A percentile compares a stretch with the other conserved stretches of the same genome.
Evolutionary conservation across 495 filamentous ascomycete species (phyloP).

Genomic region (Hypoxylon fuscum): DNA sequence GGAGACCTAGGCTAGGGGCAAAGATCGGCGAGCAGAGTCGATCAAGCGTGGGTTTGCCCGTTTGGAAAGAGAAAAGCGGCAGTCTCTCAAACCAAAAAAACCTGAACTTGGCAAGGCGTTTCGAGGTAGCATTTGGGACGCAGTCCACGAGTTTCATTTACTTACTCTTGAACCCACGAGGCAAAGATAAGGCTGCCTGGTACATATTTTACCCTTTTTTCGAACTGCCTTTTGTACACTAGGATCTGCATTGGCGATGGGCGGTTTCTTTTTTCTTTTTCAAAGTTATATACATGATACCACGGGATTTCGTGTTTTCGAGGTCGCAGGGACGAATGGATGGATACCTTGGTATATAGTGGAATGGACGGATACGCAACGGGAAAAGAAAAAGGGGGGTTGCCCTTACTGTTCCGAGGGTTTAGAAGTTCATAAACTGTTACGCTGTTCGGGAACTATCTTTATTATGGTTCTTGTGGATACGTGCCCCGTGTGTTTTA

Average conservation of each 20-base stretch:
- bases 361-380: conserved; percentile 4
- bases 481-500: background rate
- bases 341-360: conserved; percentile 10
- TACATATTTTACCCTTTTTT: background rate
- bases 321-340: conserved; percentile 2
- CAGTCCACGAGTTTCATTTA: background rate
- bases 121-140: conserved; percentile 39
- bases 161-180: conserved; percentile 18
- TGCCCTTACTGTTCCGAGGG: conserved; percentile 2
- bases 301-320: conserved; percentile 31
- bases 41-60: conserved; percentile 15
- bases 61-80: conserved; percentile 20
- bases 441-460: background rate
- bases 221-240: conserved; percentile 38
- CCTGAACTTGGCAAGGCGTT: conserved; percentile 37
- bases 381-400: conserved; percentile 1
- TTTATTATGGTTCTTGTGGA: background rate
- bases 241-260: conserved; percentile 39
- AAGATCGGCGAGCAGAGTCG: conserved; percentile 9
- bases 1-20: conserved; percentile 25
- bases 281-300: conserved; percentile 21
- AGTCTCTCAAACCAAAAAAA: conserved; percentile 9
- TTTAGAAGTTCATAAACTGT: background rate
- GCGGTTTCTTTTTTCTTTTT: conserved; percentile 16
- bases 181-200: conserved; percentile 39